Evolutionary conservation across 1,284 basidiomycete species (phyloP).

Genomic region (Ceratobasidium sp.): DNA sequence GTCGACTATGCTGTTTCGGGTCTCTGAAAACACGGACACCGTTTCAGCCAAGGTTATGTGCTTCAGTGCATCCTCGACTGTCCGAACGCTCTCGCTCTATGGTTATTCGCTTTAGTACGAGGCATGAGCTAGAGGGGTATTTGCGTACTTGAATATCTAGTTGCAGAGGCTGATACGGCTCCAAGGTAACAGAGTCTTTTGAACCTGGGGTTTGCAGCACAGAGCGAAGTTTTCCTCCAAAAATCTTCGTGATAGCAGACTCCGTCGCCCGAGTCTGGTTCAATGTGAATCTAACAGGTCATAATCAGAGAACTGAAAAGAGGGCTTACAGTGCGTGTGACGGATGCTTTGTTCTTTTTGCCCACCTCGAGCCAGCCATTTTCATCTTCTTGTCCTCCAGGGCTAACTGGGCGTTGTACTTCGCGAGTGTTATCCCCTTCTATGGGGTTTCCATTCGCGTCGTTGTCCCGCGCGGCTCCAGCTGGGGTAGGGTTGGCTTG

Average conservation of each 20-base stretch:
- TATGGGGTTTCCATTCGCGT: constrained; percentile 6
- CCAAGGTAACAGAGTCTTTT: constrained; percentile 88
- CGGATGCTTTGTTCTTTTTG: constrained; percentile 86
- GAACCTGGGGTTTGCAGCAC: constrained; percentile 85
- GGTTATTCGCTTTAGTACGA: background rate
- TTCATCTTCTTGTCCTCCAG: constrained; percentile 54
- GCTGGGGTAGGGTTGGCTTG: constrained; percentile 53
- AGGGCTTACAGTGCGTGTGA: constrained; percentile 79
- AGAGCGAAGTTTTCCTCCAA: constrained; percentile 94
- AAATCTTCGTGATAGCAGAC: constrained; percentile 91
- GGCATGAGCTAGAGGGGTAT: background rate
- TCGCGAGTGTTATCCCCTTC: constrained; percentile 53
- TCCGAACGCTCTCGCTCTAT: constrained; percentile 79
- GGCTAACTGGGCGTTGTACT: constrained; percentile 57
- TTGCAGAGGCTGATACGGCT: constrained; percentile 92
- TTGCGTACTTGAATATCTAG: constrained; percentile 85
- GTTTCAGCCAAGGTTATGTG: constrained; percentile 86
- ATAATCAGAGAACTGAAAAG: constrained; percentile 3
- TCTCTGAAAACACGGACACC: constrained; percentile 78
- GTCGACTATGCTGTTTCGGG: constrained; percentile 74
- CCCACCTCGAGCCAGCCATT: constrained; percentile 92
- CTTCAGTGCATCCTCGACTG: constrained; percentile 86
- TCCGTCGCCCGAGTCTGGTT: constrained; percentile 81
- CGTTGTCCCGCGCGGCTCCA: constrained; percentile 49
- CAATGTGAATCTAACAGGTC: constrained; percentile 2